phyloP scores from a whole-genome alignment of 176 grass and related monocot genomes.

The Cenchrus purpureus region DNA sequence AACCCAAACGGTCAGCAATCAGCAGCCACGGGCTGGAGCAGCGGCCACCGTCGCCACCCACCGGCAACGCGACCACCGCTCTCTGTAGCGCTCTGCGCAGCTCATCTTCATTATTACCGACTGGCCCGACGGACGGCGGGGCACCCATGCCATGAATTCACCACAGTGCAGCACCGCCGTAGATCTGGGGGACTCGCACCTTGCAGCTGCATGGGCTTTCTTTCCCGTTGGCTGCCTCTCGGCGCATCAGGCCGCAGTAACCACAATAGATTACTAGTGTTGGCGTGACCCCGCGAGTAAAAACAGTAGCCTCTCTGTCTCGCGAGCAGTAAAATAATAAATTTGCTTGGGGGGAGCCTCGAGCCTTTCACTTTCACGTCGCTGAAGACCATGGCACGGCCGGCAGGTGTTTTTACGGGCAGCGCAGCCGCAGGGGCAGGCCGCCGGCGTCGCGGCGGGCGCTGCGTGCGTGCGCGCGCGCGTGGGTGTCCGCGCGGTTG shows the following conservation, averaged over 20 bases:
- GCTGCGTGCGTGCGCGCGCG: neutral
- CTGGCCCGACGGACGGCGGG: neutral
- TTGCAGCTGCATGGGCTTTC: neutral
- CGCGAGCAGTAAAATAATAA: neutral
- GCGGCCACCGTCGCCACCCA: neutral
- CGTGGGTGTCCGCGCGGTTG: too few relatives aligned
- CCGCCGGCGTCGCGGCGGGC: neutral
- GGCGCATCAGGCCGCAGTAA: neutral
- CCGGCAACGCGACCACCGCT: conserved; percentile 28
- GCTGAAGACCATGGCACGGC: conserved; percentile 30
- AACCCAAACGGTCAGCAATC: conserved; percentile 10
- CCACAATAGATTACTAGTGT: conserved; percentile 2
- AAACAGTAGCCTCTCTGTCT: neutral
- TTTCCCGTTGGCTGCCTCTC: conserved; percentile 34
- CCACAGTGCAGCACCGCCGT: conserved; percentile 25
- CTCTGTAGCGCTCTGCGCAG: neutral
- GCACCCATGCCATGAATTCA: conserved; percentile 42
- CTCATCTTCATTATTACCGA: neutral
- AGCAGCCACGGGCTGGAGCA: too few relatives aligned
- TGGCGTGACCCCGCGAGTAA: neutral
- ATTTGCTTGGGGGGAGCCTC: too few relatives aligned
- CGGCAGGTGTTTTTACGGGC: conserved; percentile 4
- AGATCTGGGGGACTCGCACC: conserved; percentile 18
- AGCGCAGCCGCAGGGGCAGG: neutral
- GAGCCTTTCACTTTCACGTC: neutral